A percentile compares a stretch with the other conserved stretches of the same genome.
Evolutionary conservation across 2,329 filamentous ascomycete genomes (phyloP).

Genomic region (Penicillium polonicum): DNA sequence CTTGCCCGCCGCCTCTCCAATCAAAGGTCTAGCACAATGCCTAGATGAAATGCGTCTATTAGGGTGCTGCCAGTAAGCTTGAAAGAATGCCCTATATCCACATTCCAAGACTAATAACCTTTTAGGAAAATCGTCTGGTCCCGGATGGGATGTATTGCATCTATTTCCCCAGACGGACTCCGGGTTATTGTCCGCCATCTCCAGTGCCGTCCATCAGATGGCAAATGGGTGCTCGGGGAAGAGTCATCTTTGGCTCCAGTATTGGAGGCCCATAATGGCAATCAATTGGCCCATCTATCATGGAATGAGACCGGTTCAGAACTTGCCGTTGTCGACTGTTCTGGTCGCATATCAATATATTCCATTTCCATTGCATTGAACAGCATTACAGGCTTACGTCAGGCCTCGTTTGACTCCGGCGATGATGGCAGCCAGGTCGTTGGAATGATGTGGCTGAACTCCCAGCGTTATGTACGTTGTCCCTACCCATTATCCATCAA

Average conservation of each 20-base stretch:
- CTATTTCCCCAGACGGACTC: conserved; percentile 70
- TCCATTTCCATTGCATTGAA: conserved; percentile 72
- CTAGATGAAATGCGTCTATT: conserved; percentile 73
- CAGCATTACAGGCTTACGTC: conserved; percentile 61
- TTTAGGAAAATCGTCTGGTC: conserved; percentile 81
- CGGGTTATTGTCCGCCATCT: conserved; percentile 72
- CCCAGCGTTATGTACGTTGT: conserved; percentile 50
- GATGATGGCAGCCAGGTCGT: conserved; percentile 77
- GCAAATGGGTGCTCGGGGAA: conserved; percentile 73
- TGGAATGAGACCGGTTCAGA: conserved; percentile 80
- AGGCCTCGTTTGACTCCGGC: conserved; percentile 64
- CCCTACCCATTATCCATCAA: not conserved
- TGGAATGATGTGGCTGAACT: conserved; percentile 78
- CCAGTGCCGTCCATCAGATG: conserved; percentile 65
- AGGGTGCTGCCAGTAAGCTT: conserved; percentile 77
- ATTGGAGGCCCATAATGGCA: conserved; percentile 60
- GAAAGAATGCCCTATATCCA: not conserved
- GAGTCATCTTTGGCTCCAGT: conserved; percentile 65
- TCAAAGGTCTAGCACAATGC: conserved; percentile 68
- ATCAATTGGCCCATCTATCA: conserved; percentile 72
- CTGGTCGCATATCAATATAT: conserved; percentile 74
- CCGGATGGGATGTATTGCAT: conserved; percentile 79
- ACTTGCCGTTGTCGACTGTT: conserved; percentile 76
- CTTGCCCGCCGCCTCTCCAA: conserved; percentile 52
- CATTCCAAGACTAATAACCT: conserved; percentile 24